phyloP scores from a whole-genome alignment of 2,329 filamentous ascomycete species.

The Penicillium hordei region DNA sequence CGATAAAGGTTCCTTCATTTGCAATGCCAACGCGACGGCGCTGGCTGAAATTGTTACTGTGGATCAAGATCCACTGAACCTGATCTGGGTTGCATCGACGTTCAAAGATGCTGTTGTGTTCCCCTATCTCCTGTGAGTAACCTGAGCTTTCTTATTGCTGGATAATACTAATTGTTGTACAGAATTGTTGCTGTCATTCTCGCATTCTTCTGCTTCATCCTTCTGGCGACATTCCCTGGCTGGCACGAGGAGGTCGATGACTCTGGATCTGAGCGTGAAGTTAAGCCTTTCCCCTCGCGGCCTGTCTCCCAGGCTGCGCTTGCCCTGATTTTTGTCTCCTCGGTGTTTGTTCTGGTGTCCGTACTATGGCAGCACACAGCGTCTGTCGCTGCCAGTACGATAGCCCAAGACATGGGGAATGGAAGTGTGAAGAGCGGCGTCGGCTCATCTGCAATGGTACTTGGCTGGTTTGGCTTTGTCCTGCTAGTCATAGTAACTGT shows the following conservation, averaged over 20 bases:
- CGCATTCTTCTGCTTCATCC: slow-evolving; percentile 90
- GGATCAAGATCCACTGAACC: slow-evolving; percentile 91
- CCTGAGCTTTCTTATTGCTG: neutral
- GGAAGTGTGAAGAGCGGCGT: slow-evolving; percentile 83
- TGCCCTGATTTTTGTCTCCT: slow-evolving; percentile 78
- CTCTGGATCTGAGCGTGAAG: slow-evolving; percentile 78
- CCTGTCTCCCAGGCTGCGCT: slow-evolving; percentile 90
- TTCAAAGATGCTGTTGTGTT: slow-evolving; percentile 99
- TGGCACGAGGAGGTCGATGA: slow-evolving; percentile 92
- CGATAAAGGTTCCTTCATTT: slow-evolving; percentile 86
- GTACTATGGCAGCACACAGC: slow-evolving; percentile 75
- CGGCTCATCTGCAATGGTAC: slow-evolving; percentile 91
- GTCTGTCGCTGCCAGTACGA: slow-evolving; percentile 89
- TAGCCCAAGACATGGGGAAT: slow-evolving; percentile 90
- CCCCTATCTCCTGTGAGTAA: slow-evolving; percentile 85
- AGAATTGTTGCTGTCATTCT: slow-evolving; percentile 98
- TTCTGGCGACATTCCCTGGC: slow-evolving; percentile 93
- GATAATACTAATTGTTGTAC: slow-evolving; percentile 8
- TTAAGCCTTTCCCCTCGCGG: slow-evolving; percentile 90
- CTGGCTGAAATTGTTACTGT: slow-evolving; percentile 84
- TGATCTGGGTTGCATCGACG: slow-evolving; percentile 94
- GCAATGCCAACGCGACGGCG: slow-evolving; percentile 94
- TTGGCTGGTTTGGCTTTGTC: slow-evolving; percentile 96
- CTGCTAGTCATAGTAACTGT: slow-evolving; percentile 94
- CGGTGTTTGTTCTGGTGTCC: slow-evolving; percentile 65